Base-by-base conservation (phyloP, 2,329 filamentous ascomycete genomes). In the Colletotrichum costaricense region DNA sequence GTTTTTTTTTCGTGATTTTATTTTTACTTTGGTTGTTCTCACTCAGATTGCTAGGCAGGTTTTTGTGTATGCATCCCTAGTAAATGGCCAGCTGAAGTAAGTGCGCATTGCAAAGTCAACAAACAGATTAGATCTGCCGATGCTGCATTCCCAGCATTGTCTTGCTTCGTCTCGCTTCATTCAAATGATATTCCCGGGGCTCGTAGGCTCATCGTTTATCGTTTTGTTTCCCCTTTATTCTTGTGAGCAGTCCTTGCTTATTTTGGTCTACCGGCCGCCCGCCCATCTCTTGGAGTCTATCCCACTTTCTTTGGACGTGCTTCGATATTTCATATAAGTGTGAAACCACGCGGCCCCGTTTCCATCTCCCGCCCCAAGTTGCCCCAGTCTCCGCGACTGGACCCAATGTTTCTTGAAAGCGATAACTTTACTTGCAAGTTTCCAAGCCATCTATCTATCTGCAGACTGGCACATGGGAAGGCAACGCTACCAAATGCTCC, bases 291-390 rank as follows among this genome's bases (percentile, higher is more conserved):
- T 42, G 14, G 38, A 42, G 14, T 42, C 38, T 11, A 16, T 59
- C 30, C 3, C 33, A 49, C 33, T 26, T 38, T 26, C 57, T 42
- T 4, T 60, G n/a, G 16, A 24, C 22, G 42, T 49, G 24, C 58
- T 35, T 28, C 19, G 4, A 3, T 52, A 54, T 35, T 16, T 49
- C 42, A 35, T 63, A 24, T 52, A 63, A 22, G 30, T 63, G 60
- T 63, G 60, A 63, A 63, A 63, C 60, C 30, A n/a, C n/a, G n/a
- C 38, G 9, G 42, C 42, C 16, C 35, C 58, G 7, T 62, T 22
- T 22, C 58, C 12, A 6, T 11, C 35, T 22, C 12, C 22, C 8
- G 19, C 7, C 7, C 9, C 4, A 8, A 46, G 12, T 26, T 42
- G 38, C 38, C n/a, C 60, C 60, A 19, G 60, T 33, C 28, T 49